phyloP scores from a whole-genome alignment of 1,284 basidiomycete genomes.

The Peniophora sp. region DNA sequence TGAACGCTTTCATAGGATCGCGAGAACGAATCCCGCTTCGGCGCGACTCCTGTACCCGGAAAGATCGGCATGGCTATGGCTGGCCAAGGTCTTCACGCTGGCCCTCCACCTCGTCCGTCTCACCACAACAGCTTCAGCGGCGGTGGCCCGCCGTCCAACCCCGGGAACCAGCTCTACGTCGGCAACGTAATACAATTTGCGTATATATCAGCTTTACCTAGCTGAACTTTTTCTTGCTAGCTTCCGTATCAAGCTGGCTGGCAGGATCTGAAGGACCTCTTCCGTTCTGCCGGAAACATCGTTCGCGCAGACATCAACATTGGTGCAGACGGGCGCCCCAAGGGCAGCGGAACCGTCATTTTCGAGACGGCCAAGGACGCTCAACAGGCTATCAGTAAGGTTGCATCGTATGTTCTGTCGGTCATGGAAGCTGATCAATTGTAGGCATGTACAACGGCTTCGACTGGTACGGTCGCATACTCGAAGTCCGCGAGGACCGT shows the following conservation, averaged over 20 bases:
- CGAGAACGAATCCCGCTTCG: conserved; percentile 91
- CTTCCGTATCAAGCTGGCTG: conserved; percentile 93
- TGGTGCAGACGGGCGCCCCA: conserved; percentile 85
- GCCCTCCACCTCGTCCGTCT: conserved; percentile 65
- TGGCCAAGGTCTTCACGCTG: conserved; percentile 66
- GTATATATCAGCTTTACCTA: conserved; percentile 1
- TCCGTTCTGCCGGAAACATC: conserved; percentile 90
- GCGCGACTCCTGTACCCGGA: conserved; percentile 85
- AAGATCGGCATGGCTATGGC: conserved; percentile 91
- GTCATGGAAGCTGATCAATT: conserved; percentile 1
- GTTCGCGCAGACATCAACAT: conserved; percentile 93
- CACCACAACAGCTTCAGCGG: conserved; percentile 57
- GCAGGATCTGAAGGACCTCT: conserved; percentile 98
- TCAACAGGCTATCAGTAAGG: conserved; percentile 80
- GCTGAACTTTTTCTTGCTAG: conserved; percentile 32
- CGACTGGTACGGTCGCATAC: conserved; percentile 87
- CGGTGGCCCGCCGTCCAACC: conserved; percentile 42
- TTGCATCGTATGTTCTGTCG: conserved; percentile 1
- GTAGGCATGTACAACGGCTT: conserved; percentile 90
- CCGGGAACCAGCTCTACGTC: conserved; percentile 86
- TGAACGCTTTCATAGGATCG: conserved; percentile 63
- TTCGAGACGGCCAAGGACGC: conserved; percentile 90
- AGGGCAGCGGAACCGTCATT: conserved; percentile 92
- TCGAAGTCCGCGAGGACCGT: conserved; percentile 93
- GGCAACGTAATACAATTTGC: conserved; percentile 62